Percentiles rank a stretch among this genome's conserved stretches.
Conservation (phyloP, 768 basidiomycete genomes). For the Mycena rosella region DNA sequence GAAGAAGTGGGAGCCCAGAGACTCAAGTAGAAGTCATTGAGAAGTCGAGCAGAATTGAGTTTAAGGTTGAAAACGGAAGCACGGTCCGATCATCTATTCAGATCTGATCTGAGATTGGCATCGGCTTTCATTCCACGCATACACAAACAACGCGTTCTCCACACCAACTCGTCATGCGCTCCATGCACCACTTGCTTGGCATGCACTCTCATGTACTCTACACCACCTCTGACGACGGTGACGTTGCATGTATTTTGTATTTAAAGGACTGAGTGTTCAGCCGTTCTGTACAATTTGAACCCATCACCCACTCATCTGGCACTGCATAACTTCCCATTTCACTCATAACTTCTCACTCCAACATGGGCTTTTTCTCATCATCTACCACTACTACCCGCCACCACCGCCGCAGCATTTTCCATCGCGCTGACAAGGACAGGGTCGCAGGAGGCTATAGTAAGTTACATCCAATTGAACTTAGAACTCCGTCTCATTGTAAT, state of each 20-base stretch:
- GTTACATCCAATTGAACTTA: not conserved
- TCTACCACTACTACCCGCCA: not conserved
- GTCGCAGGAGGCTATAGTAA: constrained; percentile 58
- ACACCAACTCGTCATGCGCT: not conserved
- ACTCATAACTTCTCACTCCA: not conserved
- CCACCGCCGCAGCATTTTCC: constrained; percentile 43
- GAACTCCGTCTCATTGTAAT: not conserved
- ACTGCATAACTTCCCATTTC: not conserved
- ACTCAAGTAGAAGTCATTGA: too few species aligned
- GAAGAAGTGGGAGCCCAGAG: too few species aligned
- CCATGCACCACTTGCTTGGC: not conserved
- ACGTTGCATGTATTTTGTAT: not conserved
- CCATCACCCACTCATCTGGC: too few species aligned
- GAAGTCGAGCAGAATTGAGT: too few species aligned
- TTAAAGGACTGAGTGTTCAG: not conserved
- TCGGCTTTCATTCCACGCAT: not conserved
- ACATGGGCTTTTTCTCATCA: constrained; percentile 39
- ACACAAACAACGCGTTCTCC: not conserved
- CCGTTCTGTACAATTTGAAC: not conserved
- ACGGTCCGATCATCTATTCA: too few species aligned
- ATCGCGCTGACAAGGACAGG: constrained; percentile 56
- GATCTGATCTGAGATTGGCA: too few species aligned
- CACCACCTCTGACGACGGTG: not conserved
- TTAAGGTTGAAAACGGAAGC: too few species aligned
- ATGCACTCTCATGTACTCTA: too few species aligned